These are phyloP conservation scores for Setaria italica DNA, from an alignment of 202 grass and related monocot species.

Conservation along the genomic window DNA sequence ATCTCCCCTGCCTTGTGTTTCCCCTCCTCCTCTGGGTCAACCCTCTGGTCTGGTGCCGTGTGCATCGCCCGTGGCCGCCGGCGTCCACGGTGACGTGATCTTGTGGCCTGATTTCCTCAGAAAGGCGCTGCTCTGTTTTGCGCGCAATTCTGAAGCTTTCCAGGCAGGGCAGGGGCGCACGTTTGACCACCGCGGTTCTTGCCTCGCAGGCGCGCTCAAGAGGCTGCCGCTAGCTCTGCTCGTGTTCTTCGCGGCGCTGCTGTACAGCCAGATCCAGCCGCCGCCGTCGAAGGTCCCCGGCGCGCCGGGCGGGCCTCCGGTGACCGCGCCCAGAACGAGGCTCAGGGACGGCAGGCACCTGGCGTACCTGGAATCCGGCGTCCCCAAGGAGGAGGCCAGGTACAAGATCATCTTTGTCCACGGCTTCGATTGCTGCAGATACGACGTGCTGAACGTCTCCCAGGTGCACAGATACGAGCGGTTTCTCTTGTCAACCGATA, in stretches of 20 bases:
- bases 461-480: conserved; percentile 25
- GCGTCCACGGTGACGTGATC: no score
- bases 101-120: no score
- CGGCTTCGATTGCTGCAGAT: conserved; percentile 60
- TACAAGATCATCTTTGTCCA: conserved; percentile 73
- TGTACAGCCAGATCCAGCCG: conserved; percentile 69
- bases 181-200: background rate
- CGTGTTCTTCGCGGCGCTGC: conserved; percentile 38
- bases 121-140: background rate
- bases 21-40: background rate
- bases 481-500: no score
- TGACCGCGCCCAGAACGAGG: conserved; percentile 63
- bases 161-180: no score
- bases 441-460: conserved; percentile 61
- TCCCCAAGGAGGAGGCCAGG: conserved; percentile 61
- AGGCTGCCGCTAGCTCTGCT: conserved; percentile 33
- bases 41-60: background rate
- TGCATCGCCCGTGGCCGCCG: no score
- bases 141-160: background rate
- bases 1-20: background rate
- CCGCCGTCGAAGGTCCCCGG: conserved; percentile 62
- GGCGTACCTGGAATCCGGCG: conserved; percentile 58
- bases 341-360: conserved; percentile 76
- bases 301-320: conserved; percentile 50
- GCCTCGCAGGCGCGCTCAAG: conserved; percentile 28